Evolutionary conservation across 129 eudicot genomes (phyloP).

Genomic region (Helianthus annuus): DNA sequence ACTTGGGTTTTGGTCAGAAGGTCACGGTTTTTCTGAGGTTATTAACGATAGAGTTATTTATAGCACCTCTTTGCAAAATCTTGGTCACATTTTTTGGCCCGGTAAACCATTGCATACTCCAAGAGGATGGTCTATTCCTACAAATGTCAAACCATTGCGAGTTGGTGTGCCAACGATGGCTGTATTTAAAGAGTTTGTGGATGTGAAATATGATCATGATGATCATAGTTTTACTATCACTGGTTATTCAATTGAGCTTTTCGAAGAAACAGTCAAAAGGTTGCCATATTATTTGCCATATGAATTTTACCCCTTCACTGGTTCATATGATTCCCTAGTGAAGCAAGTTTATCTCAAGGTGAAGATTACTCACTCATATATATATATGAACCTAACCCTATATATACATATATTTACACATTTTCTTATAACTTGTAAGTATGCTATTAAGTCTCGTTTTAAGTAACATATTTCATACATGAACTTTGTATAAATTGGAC

Average conservation of each 20-base stretch:
- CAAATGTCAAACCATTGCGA: slow-evolving; percentile 29
- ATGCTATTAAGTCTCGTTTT: too few relatives aligned
- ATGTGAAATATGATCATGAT: slow-evolving; percentile 29
- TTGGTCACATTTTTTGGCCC: slow-evolving; percentile 51
- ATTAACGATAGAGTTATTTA: slow-evolving; percentile 17
- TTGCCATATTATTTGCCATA: slow-evolving; percentile 35
- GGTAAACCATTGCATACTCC: slow-evolving; percentile 38
- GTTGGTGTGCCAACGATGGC: slow-evolving; percentile 51
- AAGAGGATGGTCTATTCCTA: slow-evolving; percentile 48
- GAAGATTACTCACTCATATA: neutral
- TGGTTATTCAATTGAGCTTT: slow-evolving; percentile 54
- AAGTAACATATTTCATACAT: neutral
- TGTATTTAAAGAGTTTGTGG: slow-evolving; percentile 39
- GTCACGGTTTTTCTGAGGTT: slow-evolving; percentile 38
- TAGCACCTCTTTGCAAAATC: slow-evolving; percentile 21
- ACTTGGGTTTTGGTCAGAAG: slow-evolving; percentile 51
- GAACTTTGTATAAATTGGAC: neutral
- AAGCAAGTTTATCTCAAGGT: slow-evolving; percentile 46
- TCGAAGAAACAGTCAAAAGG: slow-evolving; percentile 24
- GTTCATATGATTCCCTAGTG: slow-evolving; percentile 42
- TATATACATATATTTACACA: neutral
- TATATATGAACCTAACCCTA: too few relatives aligned
- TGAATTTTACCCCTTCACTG: slow-evolving; percentile 31
- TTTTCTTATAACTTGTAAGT: neutral
- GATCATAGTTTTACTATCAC: slow-evolving; percentile 3